Conservation (phyloP, 1,284 basidiomycete species). For the Paramarasmius palmivorus region DNA sequence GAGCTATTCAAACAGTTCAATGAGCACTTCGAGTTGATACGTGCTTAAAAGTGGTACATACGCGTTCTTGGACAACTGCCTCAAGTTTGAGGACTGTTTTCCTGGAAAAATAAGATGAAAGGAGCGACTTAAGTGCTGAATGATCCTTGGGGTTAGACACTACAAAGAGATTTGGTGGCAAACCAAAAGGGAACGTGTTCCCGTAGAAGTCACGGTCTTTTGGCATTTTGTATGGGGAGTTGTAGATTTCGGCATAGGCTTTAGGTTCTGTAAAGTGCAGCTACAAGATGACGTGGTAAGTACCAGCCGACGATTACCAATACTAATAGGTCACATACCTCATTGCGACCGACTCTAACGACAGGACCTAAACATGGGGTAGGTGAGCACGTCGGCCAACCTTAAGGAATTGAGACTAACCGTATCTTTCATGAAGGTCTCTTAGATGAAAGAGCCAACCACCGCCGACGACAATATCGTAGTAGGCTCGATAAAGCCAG, state of each 20-base stretch:
- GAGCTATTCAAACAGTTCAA: slow-evolving; percentile 21
- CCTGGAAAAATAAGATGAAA: slow-evolving; percentile 1
- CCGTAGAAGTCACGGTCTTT: background rate
- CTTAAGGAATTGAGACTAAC: slow-evolving; percentile 17
- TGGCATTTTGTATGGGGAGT: background rate
- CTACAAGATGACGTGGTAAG: background rate
- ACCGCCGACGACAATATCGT: slow-evolving; percentile 30
- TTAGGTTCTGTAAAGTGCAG: background rate
- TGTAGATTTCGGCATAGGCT: slow-evolving; percentile 1
- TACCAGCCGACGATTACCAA: background rate
- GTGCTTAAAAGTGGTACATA: background rate
- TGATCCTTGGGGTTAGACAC: slow-evolving; percentile 1
- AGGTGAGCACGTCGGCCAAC: background rate
- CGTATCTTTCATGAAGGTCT: slow-evolving; percentile 28
- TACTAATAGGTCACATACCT: slow-evolving; percentile 18
- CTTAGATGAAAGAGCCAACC: slow-evolving; percentile 28
- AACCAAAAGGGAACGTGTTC: background rate
- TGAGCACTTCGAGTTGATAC: background rate
- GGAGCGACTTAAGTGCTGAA: background rate
- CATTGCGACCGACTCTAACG: slow-evolving; percentile 31
- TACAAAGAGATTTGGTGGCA: background rate
- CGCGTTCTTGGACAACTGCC: background rate
- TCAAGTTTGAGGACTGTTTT: background rate
- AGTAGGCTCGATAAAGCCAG: slow-evolving; percentile 29
- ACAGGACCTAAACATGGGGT: slow-evolving; percentile 24